Evolutionary conservation across 2,329 filamentous ascomycete species (phyloP), one percentile per base, ranked within the genome.

Genomic region (Colletotrichum liriopes): DNA sequence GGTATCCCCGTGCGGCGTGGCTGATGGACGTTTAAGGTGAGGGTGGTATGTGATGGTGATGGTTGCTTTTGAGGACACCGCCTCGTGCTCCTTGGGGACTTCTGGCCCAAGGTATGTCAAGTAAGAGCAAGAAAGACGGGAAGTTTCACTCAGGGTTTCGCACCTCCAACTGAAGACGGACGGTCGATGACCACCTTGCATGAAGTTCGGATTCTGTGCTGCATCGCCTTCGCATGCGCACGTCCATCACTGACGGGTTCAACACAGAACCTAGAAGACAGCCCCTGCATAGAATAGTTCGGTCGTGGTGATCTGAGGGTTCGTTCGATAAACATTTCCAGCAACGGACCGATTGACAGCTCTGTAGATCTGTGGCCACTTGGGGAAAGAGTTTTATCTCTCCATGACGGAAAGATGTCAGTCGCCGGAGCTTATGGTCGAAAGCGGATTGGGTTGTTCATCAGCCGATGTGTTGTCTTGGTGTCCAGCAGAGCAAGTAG

Each of bases 151-250:
- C 35, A n/a, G 47, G 12, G 61, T 43, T 43, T n/a, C 5, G 16
- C 16, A 35, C 45, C 1, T 35, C 14, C 20, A 54, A 26, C 5
- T 43, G 2, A 11, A 37, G 35, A n/a, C 12, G 26, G 5, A 23
- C 59, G 29, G 20, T 49, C 9, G 29, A 54, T 11, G 6, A 16
- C 58, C 29, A 29, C 41, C 41, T 11, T 45, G 41, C 41, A 14
- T 35, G 41, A 26, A 20, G 12, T 45, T n/a, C 14, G 35, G 5
- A 62, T 54, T 39, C 8, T 20, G 37, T 20, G 29, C 58, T 37
- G 47, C 20, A 45, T 45, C 29, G 14, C 56, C 23, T 45, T 62
- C 56, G 26, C 47, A 62, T 67, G 39, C 26, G 56, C 56, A 54
- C 65, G 56, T 23, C 56, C 45, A 26, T 43, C 29, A 20, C 32